Percentiles rank a stretch among this genome's conserved stretches.
Evolutionary conservation across 2,329 filamentous ascomycete species (phyloP).

Genomic region (Trichoderma semiorbis): DNA sequence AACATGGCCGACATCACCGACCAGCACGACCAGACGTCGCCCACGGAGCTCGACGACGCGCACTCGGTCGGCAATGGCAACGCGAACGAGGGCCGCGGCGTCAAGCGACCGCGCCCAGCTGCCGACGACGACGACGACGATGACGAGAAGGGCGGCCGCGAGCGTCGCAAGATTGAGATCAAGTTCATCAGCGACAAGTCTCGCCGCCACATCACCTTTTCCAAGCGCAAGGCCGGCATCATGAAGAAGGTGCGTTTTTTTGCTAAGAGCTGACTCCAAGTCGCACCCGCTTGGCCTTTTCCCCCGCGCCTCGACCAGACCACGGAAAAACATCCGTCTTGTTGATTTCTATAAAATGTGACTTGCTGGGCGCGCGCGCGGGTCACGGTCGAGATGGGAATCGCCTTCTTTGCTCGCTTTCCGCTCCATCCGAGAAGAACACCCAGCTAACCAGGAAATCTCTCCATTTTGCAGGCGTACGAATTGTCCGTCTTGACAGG

Average conservation of each 20-base stretch:
- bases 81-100: constrained; percentile 69
- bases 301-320: not conserved
- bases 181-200: constrained; percentile 99
- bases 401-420: not conserved
- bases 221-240: constrained; percentile 98
- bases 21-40: constrained; percentile 72
- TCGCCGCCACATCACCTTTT: constrained; percentile 98
- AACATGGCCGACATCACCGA: constrained; percentile 76
- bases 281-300: not conserved
- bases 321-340: not conserved
- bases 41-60: constrained; percentile 69
- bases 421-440: constrained; percentile 4
- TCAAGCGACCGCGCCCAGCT: constrained; percentile 82
- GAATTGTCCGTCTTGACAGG: constrained; percentile 96
- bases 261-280: not conserved
- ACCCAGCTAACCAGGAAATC: constrained; percentile 22
- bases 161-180: constrained; percentile 99
- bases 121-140: constrained; percentile 96
- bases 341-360: not conserved
- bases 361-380: not conserved
- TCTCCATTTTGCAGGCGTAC: constrained; percentile 65
- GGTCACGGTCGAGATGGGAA: not conserved
- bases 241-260: constrained; percentile 90
- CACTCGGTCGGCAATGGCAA: constrained; percentile 72
- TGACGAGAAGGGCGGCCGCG: constrained; percentile 94